Conservation (phyloP, 225 moss, liverwort and hornwort genomes). For the Rhytidiadelphus loreus region DNA sequence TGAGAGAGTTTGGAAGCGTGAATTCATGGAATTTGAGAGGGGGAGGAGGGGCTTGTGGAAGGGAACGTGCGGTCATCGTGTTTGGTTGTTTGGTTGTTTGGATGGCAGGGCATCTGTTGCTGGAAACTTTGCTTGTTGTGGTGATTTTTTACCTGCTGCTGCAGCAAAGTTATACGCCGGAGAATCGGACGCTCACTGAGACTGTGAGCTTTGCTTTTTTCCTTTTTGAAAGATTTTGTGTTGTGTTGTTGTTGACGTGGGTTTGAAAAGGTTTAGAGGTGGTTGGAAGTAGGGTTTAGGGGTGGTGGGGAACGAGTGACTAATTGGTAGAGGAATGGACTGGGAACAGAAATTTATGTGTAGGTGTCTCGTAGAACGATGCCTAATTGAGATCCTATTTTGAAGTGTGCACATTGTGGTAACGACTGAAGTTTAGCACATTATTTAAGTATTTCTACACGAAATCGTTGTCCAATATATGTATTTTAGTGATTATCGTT, state of each 20-base stretch:
- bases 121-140: slow-evolving; percentile 78
- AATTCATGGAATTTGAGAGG: neutral
- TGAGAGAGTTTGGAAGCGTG: neutral
- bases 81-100: neutral
- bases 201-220: slow-evolving; percentile 25
- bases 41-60: neutral
- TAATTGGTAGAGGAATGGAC: neutral
- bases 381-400: neutral
- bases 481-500: neutral
- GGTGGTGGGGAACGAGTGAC: neutral
- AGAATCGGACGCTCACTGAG: slow-evolving; percentile 70
- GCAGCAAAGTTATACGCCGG: slow-evolving; percentile 91
- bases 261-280: neutral
- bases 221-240: neutral
- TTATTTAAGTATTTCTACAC: neutral
- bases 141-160: slow-evolving; percentile 70
- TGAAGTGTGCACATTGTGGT: neutral
- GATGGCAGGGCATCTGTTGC: slow-evolving; percentile 74
- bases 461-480: neutral
- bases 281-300: neutral
- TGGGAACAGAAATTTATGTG: neutral
- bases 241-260: neutral
- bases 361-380: neutral
- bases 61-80: neutral
- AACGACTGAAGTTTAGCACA: neutral